Evolutionary conservation across 768 basidiomycete genomes (phyloP).

Genomic region (Podaxis rugospora): DNA sequence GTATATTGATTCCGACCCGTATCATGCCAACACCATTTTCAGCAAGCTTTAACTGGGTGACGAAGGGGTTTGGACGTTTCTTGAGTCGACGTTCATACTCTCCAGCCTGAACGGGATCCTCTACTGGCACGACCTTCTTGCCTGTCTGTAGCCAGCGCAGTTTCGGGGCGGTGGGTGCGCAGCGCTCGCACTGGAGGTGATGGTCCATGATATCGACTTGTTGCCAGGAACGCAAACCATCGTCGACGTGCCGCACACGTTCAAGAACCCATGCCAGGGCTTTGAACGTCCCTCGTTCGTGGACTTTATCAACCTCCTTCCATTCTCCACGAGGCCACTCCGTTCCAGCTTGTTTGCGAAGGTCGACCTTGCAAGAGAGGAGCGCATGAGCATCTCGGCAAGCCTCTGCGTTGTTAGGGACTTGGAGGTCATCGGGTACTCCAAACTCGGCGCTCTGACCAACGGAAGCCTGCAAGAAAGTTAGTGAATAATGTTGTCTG

Average conservation of each 20-base stretch:
- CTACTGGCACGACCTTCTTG: constrained; percentile 64
- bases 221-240: constrained; percentile 67
- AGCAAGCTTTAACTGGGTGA: constrained; percentile 74
- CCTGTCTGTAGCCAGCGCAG: constrained; percentile 67
- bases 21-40: constrained; percentile 63
- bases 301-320: constrained; percentile 81
- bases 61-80: constrained; percentile 78
- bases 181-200: constrained; percentile 63
- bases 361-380: constrained; percentile 70
- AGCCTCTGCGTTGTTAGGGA: constrained; percentile 50
- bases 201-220: constrained; percentile 38
- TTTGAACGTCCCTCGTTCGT: constrained; percentile 79
- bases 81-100: constrained; percentile 88
- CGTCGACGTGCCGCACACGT: constrained; percentile 72
- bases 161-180: constrained; percentile 76
- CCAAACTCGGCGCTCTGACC: constrained; percentile 58
- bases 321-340: constrained; percentile 78
- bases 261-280: constrained; percentile 85
- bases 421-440: constrained; percentile 50
- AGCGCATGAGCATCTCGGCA: constrained; percentile 77
- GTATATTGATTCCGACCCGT: constrained; percentile 83
- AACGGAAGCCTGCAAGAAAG: constrained; percentile 41
- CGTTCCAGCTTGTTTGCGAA: constrained; percentile 62
- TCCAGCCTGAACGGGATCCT: constrained; percentile 84
- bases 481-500: constrained; percentile 5